phyloP scores from a whole-genome alignment of 2,329 filamentous ascomycete genomes.

The Pseudogymnoascus sp. region DNA sequence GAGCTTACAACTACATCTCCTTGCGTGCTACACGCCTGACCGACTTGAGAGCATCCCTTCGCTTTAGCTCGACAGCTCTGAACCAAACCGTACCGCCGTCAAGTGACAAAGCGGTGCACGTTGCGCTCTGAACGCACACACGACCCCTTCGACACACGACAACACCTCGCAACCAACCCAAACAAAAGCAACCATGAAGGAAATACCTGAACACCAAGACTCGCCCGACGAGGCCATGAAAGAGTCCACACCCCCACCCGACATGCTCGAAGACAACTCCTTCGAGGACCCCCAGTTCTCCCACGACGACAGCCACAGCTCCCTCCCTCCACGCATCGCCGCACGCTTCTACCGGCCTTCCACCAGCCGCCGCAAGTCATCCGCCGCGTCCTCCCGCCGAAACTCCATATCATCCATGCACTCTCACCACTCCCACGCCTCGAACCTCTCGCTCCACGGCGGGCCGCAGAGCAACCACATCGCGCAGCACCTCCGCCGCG shows the following conservation, averaged over 20 bases:
- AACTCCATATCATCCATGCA: slow-evolving; percentile 73
- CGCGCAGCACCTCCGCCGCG: slow-evolving; percentile 69
- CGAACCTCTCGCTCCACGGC: slow-evolving; percentile 37
- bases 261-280: background rate
- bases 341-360: slow-evolving; percentile 67
- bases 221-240: background rate
- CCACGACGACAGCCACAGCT: slow-evolving; percentile 21
- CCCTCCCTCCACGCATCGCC: slow-evolving; percentile 67
- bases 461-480: slow-evolving; percentile 67
- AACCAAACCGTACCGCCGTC: background rate
- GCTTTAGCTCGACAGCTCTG: background rate
- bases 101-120: background rate
- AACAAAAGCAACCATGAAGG: background rate
- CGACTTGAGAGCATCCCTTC: background rate
- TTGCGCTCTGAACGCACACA: background rate
- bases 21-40: background rate
- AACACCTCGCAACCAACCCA: background rate
- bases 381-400: slow-evolving; percentile 68
- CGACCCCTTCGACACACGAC: background rate
- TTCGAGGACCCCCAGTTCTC: background rate
- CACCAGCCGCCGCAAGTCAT: slow-evolving; percentile 62
- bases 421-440: slow-evolving; percentile 27
- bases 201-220: slow-evolving; percentile 4
- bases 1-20: background rate
- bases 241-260: background rate